Base-by-base conservation (phyloP, 108 stramenopile species). In the Skeletonema grethae region DNA sequence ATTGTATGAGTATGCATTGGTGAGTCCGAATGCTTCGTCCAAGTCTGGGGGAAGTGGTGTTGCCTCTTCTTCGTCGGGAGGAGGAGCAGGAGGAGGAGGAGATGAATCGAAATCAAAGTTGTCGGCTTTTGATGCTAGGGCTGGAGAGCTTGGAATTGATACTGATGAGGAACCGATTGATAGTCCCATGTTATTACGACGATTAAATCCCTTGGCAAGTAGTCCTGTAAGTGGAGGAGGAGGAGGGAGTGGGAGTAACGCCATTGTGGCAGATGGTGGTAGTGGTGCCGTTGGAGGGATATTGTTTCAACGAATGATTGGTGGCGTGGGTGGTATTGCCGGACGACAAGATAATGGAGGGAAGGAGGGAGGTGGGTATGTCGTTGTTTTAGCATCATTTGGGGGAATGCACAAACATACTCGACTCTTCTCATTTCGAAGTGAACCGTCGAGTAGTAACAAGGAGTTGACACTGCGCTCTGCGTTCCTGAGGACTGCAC, bases 1-100 rank as follows among this genome's bases (percentile, higher is more conserved):
- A 75, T 78, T 94, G 28, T 94, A 94, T 35, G 90, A 94, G 67
- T 91, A 91, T 68, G 65, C 86, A 20, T 70, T 93, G 15, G 66
- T 82, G 0, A 81, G 87, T 53, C 85, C 87, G 4, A 84, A 75
- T 63, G 67, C 67, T 5, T 61, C 46, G 24, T 29, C 57, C 29
- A 68, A 56, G 41, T 29, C 68, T 43, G 50, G 50, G 2, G 50
- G 50, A 1, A n/a, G 50, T 22, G 50, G 50, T 22, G 22, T 18
- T 53, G 65, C 39, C 13, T 20, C 34, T 13, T 69, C 69, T 2
- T 69, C 69, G 2, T 34, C 3, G 7, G 41, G 10, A n/a, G 41
- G 2, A n/a, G 41, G 15, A 3, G 41, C 1, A 28, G 25, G 25
- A 28, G 57, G 5, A 16, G 41, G 10, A n/a, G 41, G 2, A n/a